Evolutionary conservation across 2,329 filamentous ascomycete species (phyloP).

Genomic region (Cercospora citrullina): DNA sequence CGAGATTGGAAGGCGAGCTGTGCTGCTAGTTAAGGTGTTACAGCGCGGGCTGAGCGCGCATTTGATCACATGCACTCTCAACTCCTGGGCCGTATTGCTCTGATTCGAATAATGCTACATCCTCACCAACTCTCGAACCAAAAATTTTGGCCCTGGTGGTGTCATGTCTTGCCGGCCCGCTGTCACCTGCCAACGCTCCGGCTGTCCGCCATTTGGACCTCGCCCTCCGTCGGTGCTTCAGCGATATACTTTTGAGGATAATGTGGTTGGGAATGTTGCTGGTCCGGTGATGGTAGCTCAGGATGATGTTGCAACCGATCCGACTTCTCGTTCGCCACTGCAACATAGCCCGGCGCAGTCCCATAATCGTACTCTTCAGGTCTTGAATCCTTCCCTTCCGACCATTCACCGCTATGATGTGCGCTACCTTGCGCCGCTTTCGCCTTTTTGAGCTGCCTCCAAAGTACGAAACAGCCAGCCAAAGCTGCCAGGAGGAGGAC

Average conservation of each 20-base stretch:
- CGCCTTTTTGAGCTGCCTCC: slow-evolving; percentile 12
- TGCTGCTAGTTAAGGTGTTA: too few species aligned
- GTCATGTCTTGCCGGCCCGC: neutral
- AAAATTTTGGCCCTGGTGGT: neutral
- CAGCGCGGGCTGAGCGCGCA: too few species aligned
- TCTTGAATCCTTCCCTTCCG: neutral
- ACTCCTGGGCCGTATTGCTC: neutral
- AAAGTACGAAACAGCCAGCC: slow-evolving; percentile 18
- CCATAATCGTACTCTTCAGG: neutral
- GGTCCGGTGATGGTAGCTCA: neutral
- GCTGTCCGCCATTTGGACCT: slow-evolving; percentile 21
- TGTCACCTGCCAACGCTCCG: neutral
- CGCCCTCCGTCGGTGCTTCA: slow-evolving; percentile 19
- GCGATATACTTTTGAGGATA: neutral
- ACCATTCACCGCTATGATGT: neutral
- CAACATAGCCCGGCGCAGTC: neutral
- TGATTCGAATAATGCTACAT: neutral
- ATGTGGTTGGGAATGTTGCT: neutral
- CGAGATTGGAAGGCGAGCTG: too few species aligned
- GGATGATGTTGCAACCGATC: slow-evolving; percentile 1
- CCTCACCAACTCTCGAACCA: neutral
- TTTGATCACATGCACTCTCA: neutral
- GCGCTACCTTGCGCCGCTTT: slow-evolving; percentile 31
- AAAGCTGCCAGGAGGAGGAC: slow-evolving; percentile 21
- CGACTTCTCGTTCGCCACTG: neutral